A percentile compares a stretch with the other conserved stretches of the same genome.
Conservation (phyloP, 768 basidiomycete genomes). For the Tremella fuciformis region DNA sequence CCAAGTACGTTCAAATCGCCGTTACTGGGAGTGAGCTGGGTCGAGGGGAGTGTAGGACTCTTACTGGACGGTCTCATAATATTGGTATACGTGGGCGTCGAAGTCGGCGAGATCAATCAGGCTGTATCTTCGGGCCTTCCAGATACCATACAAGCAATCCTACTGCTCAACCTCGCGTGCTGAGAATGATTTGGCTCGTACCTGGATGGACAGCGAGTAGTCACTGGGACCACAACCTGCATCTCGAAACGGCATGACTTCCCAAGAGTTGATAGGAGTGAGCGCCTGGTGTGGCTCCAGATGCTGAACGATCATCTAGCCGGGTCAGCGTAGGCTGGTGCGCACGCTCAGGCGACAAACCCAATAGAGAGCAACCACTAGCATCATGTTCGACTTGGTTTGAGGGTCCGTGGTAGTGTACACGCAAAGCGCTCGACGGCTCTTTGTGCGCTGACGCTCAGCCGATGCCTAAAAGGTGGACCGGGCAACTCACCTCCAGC, state of each 20-base stretch:
- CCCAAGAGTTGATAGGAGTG: constrained; percentile 83
- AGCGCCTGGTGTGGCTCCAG: constrained; percentile 92
- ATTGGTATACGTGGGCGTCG: constrained; percentile 66
- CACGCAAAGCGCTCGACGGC: constrained; percentile 53
- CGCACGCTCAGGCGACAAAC: constrained; percentile 53
- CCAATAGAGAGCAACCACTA: constrained; percentile 89
- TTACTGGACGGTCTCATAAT: constrained; percentile 67
- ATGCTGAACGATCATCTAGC: constrained; percentile 85
- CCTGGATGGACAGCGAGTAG: constrained; percentile 89
- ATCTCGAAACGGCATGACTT: constrained; percentile 79
- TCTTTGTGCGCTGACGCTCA: background rate
- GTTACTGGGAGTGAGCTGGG: constrained; percentile 63
- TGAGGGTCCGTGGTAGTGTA: constrained; percentile 84
- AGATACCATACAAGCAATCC: constrained; percentile 87
- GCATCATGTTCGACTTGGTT: constrained; percentile 86
- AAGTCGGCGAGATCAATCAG: constrained; percentile 60
- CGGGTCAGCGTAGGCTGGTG: constrained; percentile 8
- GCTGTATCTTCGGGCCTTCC: constrained; percentile 55
- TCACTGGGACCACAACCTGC: constrained; percentile 89
- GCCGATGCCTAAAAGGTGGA: background rate
- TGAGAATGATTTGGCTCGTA: constrained; percentile 86
- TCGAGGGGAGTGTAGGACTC: constrained; percentile 57
- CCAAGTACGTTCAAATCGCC: constrained; percentile 44
- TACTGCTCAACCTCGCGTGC: constrained; percentile 52
- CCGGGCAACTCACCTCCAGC: constrained; percentile 21